A percentile compares a stretch with the other conserved stretches of the same genome.
Conservation (phyloP, 2,329 filamentous ascomycete genomes). For the Zasmidium cellare region DNA sequence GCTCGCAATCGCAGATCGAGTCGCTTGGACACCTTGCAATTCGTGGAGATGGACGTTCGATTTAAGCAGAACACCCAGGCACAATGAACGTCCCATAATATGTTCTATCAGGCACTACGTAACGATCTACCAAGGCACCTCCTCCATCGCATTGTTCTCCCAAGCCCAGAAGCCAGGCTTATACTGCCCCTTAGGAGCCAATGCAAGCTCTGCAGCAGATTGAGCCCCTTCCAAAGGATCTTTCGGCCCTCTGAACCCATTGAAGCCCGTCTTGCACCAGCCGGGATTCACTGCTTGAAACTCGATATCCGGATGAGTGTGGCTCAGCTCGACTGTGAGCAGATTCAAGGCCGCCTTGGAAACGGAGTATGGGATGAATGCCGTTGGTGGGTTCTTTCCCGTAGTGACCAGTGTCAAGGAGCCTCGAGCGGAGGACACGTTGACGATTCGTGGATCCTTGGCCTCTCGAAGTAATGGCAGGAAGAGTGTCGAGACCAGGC, state of each 20-base stretch:
- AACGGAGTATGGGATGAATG: constrained; percentile 25
- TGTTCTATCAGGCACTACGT: no score
- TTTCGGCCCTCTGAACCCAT: constrained; percentile 24
- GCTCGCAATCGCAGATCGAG: no score
- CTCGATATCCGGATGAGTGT: constrained; percentile 12
- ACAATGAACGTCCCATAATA: no score
- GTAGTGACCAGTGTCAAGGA: constrained; percentile 24
- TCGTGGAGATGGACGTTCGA: no score
- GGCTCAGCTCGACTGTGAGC: constrained; percentile 26
- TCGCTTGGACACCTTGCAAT: no score
- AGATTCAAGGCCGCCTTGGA: constrained; percentile 27
- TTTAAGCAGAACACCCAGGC: no score
- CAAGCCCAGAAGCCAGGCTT: constrained; percentile 24
- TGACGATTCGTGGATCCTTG: constrained; percentile 33
- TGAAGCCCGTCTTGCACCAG: constrained; percentile 28
- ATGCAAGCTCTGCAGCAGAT: constrained; percentile 22
- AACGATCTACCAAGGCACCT: constrained; percentile 16
- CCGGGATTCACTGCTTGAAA: constrained; percentile 25
- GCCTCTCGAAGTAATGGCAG: constrained; percentile 32
- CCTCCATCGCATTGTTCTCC: constrained; percentile 11
- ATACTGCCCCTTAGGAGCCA: constrained; percentile 15
- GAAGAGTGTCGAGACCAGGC: constrained; percentile 34
- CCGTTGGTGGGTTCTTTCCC: constrained; percentile 32
- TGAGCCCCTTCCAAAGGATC: constrained; percentile 26
- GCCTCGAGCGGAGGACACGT: constrained; percentile 35